These are phyloP conservation scores for Bimuria novae-zelandiae DNA, from an alignment of 2,329 filamentous ascomycete species.

Conservation along the genomic window DNA sequence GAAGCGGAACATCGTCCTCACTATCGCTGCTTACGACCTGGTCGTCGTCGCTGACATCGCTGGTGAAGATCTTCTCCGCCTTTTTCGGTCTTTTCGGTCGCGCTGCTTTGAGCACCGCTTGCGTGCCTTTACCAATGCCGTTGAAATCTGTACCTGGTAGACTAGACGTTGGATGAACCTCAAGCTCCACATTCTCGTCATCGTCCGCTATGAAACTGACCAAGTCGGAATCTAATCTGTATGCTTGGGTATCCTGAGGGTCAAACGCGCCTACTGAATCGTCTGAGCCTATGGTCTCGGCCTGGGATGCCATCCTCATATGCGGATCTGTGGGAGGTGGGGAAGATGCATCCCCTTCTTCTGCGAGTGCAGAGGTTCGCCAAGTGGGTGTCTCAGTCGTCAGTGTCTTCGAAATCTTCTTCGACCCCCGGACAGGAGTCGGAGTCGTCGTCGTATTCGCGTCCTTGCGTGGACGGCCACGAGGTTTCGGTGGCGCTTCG, in stretches of 20 bases:
- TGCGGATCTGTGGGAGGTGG: conserved; percentile 47
- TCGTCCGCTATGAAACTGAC: conserved; percentile 52
- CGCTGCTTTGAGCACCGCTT: conserved; percentile 36
- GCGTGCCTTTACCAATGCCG: conserved; percentile 39
- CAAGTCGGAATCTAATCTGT: conserved; percentile 52
- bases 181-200: conserved; percentile 41
- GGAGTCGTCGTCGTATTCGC: conserved; percentile 23
- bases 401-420: conserved; percentile 17
- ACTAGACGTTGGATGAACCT: conserved; percentile 37
- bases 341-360: conserved; percentile 42
- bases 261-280: conserved; percentile 49
- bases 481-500: conserved; percentile 21
- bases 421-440: conserved; percentile 25
- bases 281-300: conserved; percentile 48
- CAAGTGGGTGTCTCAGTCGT: conserved; percentile 29
- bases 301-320: conserved; percentile 44
- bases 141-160: conserved; percentile 33
- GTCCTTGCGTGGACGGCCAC: conserved; percentile 30
- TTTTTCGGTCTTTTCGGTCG: conserved; percentile 24
- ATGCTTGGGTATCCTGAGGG: conserved; percentile 47
- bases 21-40: conserved; percentile 42
- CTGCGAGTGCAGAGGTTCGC: conserved; percentile 34
- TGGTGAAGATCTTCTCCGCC: conserved; percentile 42
- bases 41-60: conserved; percentile 40
- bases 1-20: conserved; percentile 29